A percentile compares a stretch with the other conserved stretches of the same genome.
phyloP scores from a whole-genome alignment of 345 rosid genomes.

The Sonneratia alba region DNA sequence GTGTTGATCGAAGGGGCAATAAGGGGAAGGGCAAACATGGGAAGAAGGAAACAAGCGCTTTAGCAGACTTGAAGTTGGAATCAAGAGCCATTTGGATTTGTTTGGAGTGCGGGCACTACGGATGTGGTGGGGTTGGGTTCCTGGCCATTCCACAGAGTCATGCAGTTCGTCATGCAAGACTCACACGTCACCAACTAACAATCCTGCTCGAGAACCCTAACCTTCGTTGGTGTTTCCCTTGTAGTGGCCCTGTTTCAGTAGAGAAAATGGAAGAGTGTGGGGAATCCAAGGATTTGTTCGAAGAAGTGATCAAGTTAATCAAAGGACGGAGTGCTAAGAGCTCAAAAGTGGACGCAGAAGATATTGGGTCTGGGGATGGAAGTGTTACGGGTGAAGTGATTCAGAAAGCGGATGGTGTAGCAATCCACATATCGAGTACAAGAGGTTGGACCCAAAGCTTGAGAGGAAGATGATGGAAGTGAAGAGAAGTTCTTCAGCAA shows the following conservation, averaged over 20 bases:
- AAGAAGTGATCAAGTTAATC: conserved; percentile 49
- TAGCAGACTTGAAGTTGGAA: conserved; percentile 41
- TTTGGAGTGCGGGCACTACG: conserved; percentile 80
- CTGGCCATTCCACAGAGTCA: conserved; percentile 78
- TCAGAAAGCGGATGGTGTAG: conserved; percentile 18
- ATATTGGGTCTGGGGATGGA: conserved; percentile 55
- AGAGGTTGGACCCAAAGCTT: conserved; percentile 57
- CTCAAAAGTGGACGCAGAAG: conserved; percentile 40
- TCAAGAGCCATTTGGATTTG: conserved; percentile 81
- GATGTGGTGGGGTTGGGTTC: conserved; percentile 84
- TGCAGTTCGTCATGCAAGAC: conserved; percentile 57
- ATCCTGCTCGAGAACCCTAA: conserved; percentile 77
- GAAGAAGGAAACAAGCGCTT: conserved; percentile 46
- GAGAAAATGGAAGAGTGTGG: conserved; percentile 55
- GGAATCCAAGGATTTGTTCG: conserved; percentile 44
- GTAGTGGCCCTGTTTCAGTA: conserved; percentile 51
- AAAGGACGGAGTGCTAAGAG: conserved; percentile 34
- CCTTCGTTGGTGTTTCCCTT: conserved; percentile 78
- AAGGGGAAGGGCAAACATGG: conserved; percentile 64
- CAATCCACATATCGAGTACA: conserved; percentile 33
- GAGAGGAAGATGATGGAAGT: conserved; percentile 59
- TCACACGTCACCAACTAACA: conserved; percentile 56
- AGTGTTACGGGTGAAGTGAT: conserved; percentile 36
- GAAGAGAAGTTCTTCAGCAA: conserved; percentile 31
- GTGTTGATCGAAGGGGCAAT: conserved; percentile 43